Evolutionary conservation across 495 filamentous ascomycete species (phyloP).

Genomic region (Hypoxylon intermedium): DNA sequence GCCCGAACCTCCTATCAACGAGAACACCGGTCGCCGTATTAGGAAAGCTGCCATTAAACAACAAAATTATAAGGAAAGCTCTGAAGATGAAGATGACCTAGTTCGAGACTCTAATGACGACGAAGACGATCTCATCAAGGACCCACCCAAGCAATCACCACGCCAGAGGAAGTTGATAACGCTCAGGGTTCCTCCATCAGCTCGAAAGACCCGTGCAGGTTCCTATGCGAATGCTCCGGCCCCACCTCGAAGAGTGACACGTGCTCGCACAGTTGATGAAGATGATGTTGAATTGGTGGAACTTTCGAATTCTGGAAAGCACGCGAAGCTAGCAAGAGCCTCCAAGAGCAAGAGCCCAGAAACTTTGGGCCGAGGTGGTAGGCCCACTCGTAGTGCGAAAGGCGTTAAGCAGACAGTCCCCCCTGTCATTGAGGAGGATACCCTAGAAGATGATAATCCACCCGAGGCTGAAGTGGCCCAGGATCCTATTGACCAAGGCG

Average conservation of each 20-base stretch:
- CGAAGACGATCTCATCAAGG: slow-evolving; percentile 32
- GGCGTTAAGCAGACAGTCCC: slow-evolving; percentile 64
- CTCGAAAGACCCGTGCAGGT: slow-evolving; percentile 23
- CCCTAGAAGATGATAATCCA: slow-evolving; percentile 51
- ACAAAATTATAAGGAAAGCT: slow-evolving; percentile 56
- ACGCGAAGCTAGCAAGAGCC: slow-evolving; percentile 63
- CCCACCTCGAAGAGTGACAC: slow-evolving; percentile 50
- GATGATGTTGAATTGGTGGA: slow-evolving; percentile 47
- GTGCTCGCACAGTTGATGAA: slow-evolving; percentile 54
- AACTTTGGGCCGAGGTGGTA: slow-evolving; percentile 46
- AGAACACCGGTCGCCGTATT: slow-evolving; percentile 70
- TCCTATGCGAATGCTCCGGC: slow-evolving; percentile 22
- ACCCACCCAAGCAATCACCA: slow-evolving; percentile 37
- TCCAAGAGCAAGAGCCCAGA: slow-evolving; percentile 72
- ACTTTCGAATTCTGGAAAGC: slow-evolving; percentile 78
- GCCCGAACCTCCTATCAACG: slow-evolving; percentile 66
- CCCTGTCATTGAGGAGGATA: slow-evolving; percentile 66
- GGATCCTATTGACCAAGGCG: slow-evolving; percentile 44
- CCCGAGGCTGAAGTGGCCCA: slow-evolving; percentile 18
- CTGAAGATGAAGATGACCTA: slow-evolving; percentile 48
- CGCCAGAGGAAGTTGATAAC: slow-evolving; percentile 40
- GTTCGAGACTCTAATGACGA: slow-evolving; percentile 44
- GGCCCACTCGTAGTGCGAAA: slow-evolving; percentile 67
- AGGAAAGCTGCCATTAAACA: slow-evolving; percentile 64
- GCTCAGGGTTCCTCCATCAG: slow-evolving; percentile 34